phyloP scores from a whole-genome alignment of 768 basidiomycete genomes.

The Cystoderma amianthinum region DNA sequence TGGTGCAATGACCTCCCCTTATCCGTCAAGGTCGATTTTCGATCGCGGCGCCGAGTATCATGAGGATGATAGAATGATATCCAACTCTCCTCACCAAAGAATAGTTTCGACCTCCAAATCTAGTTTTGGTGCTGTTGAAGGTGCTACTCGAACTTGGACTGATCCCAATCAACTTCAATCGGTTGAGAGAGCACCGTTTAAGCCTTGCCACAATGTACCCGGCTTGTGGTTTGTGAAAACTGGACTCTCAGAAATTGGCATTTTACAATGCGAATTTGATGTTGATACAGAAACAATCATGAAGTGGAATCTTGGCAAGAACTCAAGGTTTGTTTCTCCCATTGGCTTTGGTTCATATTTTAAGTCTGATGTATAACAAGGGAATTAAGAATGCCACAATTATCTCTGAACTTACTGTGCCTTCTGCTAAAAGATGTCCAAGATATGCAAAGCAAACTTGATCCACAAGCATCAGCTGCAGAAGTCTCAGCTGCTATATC shows the following conservation, averaged over 20 bases:
- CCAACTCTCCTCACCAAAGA: too few species aligned
- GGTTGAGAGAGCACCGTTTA: too few species aligned
- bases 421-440: conserved; percentile 17
- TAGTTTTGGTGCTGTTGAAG: too few species aligned
- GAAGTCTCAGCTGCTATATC: conserved; percentile 16
- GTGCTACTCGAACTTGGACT: too few species aligned
- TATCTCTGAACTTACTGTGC: conserved; percentile 27
- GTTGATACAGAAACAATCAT: conserved; percentile 25
- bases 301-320: conserved; percentile 21
- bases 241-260: conserved; percentile 22
- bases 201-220: conserved; percentile 17
- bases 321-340: conserved; percentile 8
- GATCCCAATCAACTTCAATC: too few species aligned
- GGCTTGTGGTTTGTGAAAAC: conserved; percentile 32
- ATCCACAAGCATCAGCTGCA: conserved; percentile 11
- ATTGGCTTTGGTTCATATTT: not conserved
- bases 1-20: too few species aligned
- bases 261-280: conserved; percentile 26
- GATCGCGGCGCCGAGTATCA: too few species aligned
- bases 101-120: too few species aligned
- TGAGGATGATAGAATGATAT: too few species aligned
- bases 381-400: conserved; percentile 7
- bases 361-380: not conserved
- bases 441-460: conserved; percentile 10
- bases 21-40: too few species aligned